phyloP scores from a whole-genome alignment of 208 protist genomes.

The Wallacemonas sp. region DNA sequence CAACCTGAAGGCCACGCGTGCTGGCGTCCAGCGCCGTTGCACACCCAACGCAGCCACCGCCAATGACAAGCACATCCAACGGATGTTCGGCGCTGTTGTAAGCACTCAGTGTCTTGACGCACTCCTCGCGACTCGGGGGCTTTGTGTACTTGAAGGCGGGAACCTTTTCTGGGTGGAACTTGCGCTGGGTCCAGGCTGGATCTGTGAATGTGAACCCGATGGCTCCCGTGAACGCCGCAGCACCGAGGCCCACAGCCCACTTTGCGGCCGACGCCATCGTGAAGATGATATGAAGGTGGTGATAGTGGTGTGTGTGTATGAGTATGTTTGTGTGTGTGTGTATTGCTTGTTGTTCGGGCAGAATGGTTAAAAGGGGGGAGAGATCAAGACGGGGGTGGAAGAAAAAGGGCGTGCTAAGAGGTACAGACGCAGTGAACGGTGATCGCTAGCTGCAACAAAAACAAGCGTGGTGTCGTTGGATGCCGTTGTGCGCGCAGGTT shows the following conservation, averaged over 20 bases:
- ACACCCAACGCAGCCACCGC: conserved; percentile 94
- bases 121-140: conserved; percentile 56
- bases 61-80: conserved; percentile 95
- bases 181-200: conserved; percentile 75
- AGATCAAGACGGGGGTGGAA: too few relatives aligned
- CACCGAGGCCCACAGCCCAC: conserved; percentile 35
- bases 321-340: background rate
- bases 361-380: too few relatives aligned
- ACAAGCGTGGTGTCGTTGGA: too few relatives aligned
- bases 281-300: background rate
- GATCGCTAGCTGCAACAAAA: too few relatives aligned
- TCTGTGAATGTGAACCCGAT: conserved; percentile 77
- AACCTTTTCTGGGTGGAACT: conserved; percentile 41
- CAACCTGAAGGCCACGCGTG: conserved; percentile 90
- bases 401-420: too few relatives aligned
- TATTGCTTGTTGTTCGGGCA: too few relatives aligned
- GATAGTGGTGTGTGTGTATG: background rate
- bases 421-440: too few relatives aligned
- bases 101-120: conserved; percentile 37
- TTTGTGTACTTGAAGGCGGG: conserved; percentile 37
- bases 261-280: conserved; percentile 38
- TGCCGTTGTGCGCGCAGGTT: too few relatives aligned
- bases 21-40: conserved; percentile 93
- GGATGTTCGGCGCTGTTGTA: conserved; percentile 51
- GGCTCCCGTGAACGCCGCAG: conserved; percentile 41